Percentiles rank a stretch among this genome's conserved stretches.
Conservation (phyloP, 2,329 filamentous ascomycete genomes). For the Apiospora sp. region DNA sequence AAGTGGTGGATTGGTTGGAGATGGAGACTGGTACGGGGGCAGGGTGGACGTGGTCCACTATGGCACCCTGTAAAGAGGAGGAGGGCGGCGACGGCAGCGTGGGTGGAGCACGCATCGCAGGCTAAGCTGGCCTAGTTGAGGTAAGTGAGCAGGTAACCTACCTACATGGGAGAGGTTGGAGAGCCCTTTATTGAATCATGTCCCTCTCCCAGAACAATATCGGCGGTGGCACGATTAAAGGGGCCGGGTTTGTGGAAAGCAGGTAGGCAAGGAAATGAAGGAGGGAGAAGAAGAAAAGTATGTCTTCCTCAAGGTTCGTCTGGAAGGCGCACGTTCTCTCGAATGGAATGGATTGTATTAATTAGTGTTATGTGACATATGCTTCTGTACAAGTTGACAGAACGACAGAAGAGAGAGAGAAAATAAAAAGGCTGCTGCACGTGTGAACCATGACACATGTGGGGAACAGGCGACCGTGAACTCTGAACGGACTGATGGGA, state of each 20-base stretch:
- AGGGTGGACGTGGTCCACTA: background rate
- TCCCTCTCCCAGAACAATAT: background rate
- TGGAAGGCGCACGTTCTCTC: background rate
- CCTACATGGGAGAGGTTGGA: conserved; percentile 7
- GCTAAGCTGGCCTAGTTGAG: background rate
- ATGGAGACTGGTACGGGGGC: conserved; percentile 3
- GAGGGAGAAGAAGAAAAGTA: background rate
- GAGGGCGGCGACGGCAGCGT: background rate
- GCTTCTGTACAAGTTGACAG: background rate
- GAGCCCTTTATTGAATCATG: background rate
- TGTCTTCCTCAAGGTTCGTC: background rate
- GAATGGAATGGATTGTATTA: background rate
- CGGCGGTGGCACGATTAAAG: too few species aligned
- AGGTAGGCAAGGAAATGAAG: background rate
- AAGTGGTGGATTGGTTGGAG: conserved; percentile 12
- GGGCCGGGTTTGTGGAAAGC: too few species aligned
- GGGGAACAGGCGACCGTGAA: background rate
- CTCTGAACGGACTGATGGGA: background rate
- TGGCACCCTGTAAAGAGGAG: conserved; percentile 10
- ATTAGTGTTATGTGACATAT: background rate
- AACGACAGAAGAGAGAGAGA: background rate
- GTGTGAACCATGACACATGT: conserved; percentile 12
- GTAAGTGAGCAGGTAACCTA: conserved; percentile 8
- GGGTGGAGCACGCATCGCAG: background rate
- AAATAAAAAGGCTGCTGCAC: background rate